A percentile compares a stretch with the other conserved stretches of the same genome.
Evolutionary conservation across 2,329 filamentous ascomycete species (phyloP).

Genomic region (Hymenoscyphus fructigenus): DNA sequence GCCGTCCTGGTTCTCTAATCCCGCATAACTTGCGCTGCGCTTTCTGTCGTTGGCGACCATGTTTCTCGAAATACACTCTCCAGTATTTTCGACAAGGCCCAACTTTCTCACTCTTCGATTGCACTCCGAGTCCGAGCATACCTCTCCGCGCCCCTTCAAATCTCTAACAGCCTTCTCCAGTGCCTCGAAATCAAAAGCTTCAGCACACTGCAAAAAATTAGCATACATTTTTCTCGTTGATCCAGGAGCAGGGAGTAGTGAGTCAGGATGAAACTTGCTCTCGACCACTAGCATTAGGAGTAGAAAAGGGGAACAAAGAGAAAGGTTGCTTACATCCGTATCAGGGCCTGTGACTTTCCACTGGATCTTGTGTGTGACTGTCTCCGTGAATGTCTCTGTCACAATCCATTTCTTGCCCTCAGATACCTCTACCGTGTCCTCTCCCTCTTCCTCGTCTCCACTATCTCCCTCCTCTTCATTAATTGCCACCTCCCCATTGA

Average conservation of each 20-base stretch:
- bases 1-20: too few species aligned
- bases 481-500: not conserved
- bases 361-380: too few species aligned
- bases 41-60: not conserved
- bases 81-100: not conserved
- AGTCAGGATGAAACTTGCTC: too few species aligned
- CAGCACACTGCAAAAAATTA: too few species aligned
- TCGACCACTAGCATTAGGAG: too few species aligned
- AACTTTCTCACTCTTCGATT: not conserved
- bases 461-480: not conserved
- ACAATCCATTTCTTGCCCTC: not conserved
- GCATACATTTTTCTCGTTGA: too few species aligned
- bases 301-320: too few species aligned
- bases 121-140: not conserved
- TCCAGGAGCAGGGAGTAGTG: too few species aligned
- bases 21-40: too few species aligned
- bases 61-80: not conserved
- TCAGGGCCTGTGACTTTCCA: constrained; percentile 19
- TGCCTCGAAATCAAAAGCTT: constrained; percentile 22
- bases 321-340: too few species aligned
- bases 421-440: not conserved
- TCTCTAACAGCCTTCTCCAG: constrained; percentile 11
- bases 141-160: not conserved
- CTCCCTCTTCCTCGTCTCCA: not conserved
- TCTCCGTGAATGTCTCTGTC: too few species aligned